Evolutionary conservation across 2,329 filamentous ascomycete species (phyloP), one percentile per base, ranked within the genome.

Genomic region (Helminthosporium solani): DNA sequence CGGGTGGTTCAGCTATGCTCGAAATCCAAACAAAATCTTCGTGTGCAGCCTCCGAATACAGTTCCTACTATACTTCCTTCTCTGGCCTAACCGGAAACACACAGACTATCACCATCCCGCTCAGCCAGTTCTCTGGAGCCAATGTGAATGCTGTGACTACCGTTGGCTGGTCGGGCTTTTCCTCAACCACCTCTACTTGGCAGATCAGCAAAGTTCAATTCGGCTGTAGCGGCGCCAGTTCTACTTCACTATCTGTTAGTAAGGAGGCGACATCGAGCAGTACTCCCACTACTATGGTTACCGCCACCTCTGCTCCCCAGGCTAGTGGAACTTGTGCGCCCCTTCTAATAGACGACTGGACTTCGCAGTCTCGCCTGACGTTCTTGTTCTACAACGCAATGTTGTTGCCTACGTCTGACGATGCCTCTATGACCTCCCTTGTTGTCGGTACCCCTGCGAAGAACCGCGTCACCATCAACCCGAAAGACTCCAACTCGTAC

Each of bases 371-470:
- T 5, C 78, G 81, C 23, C 64, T 84, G 42, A 81, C 78, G 1
- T 84, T 84, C 64, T 66, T 84, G 14, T 78, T 72, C 57, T 84
- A 84, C 70, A 84, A 84, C 58, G 73, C 81, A 30, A 70, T 83
- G 67, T 68, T 78, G 2, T 69, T 78, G 51, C 72, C 81, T 3
- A 77, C 77, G 5, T 81, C 79, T 27, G 78, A 82, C 51, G 81
- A 84, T 60, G 75, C 67, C 2, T 78, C 77, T 6, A 82, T 83
- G 78, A 70, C 73, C 18, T 81, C 78, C 1, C 67, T 83, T 19
- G 77, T 81, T 11, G 78, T 83, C n/a, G 70, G 74, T 31, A 59
- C 61, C 42, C 73, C 73, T 1, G 44, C 49, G 18, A 56, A 60
- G 49, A 75, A 79, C 66, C 75, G 72, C 38, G 68, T 82, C 1